Evolutionary conservation across 2,329 filamentous ascomycete species (phyloP).

Genomic region (Colletotrichum lupini): DNA sequence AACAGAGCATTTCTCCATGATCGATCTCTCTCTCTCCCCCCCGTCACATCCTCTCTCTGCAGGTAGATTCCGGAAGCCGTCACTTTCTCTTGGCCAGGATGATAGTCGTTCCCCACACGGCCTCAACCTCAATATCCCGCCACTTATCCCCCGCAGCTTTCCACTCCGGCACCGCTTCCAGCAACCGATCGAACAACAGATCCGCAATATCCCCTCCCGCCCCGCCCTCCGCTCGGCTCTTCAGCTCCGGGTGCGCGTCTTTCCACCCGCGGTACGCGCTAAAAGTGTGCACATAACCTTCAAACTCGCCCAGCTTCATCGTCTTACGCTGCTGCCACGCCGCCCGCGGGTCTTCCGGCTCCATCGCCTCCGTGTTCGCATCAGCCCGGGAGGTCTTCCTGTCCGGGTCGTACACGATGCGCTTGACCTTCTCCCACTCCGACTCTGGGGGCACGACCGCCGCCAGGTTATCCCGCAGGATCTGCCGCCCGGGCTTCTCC

Average conservation of each 20-base stretch:
- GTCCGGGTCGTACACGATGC: slow-evolving; percentile 68
- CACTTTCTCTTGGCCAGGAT: slow-evolving; percentile 63
- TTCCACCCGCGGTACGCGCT: slow-evolving; percentile 70
- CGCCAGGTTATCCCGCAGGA: slow-evolving; percentile 62
- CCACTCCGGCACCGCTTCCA: slow-evolving; percentile 64
- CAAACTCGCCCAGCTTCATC: slow-evolving; percentile 67
- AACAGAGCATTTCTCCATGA: not conserved
- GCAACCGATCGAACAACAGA: slow-evolving; percentile 68
- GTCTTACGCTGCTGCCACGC: slow-evolving; percentile 66
- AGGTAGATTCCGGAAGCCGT: not conserved
- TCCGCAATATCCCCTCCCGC: slow-evolving; percentile 69
- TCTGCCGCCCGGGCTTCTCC: slow-evolving; percentile 69
- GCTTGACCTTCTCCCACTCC: slow-evolving; percentile 63
- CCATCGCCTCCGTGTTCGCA: slow-evolving; percentile 9
- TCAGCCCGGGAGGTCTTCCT: slow-evolving; percentile 49
- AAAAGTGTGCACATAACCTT: slow-evolving; percentile 71
- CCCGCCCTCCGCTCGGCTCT: slow-evolving; percentile 63
- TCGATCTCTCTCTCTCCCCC: not conserved
- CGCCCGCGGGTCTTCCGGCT: slow-evolving; percentile 37
- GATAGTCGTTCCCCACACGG: slow-evolving; percentile 71
- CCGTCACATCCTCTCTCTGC: not conserved
- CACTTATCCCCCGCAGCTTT: slow-evolving; percentile 59
- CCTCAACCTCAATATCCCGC: slow-evolving; percentile 64
- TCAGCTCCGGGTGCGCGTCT: slow-evolving; percentile 62
- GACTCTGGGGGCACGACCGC: slow-evolving; percentile 61